Evolutionary conservation across 805 yeast genomes (phyloP).

Genomic region (Debaryomyces maramus): DNA sequence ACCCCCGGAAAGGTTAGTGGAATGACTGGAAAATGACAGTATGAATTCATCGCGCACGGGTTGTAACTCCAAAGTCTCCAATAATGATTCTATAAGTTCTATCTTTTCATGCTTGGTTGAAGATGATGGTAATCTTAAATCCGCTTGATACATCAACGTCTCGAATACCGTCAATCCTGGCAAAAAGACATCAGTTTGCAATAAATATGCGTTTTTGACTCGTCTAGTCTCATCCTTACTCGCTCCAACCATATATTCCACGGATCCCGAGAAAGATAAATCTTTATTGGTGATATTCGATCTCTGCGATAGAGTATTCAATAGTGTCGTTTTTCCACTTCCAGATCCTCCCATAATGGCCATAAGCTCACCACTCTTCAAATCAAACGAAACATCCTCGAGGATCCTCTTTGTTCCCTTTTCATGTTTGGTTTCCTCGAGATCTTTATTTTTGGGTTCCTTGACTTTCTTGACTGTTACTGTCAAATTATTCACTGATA

Average conservation of each 20-base stretch:
- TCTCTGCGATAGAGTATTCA: slow-evolving; percentile 64
- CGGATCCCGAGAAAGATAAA: slow-evolving; percentile 43
- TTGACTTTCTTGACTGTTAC: slow-evolving; percentile 15
- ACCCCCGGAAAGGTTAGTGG: slow-evolving; percentile 76
- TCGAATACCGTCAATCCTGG: slow-evolving; percentile 75
- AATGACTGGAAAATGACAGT: slow-evolving; percentile 43
- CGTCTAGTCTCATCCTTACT: slow-evolving; percentile 8
- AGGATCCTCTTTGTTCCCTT: slow-evolving; percentile 18
- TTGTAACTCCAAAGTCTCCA: slow-evolving; percentile 63
- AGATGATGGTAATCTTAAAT: slow-evolving; percentile 56
- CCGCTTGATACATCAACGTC: slow-evolving; percentile 69
- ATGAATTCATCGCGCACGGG: slow-evolving; percentile 63
- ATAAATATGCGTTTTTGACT: slow-evolving; percentile 57
- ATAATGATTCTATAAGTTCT: slow-evolving; percentile 56
- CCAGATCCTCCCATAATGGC: slow-evolving; percentile 91
- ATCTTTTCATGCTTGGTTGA: slow-evolving; percentile 44
- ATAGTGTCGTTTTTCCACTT: slow-evolving; percentile 78
- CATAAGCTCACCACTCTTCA: slow-evolving; percentile 61
- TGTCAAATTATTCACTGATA: slow-evolving; percentile 19
- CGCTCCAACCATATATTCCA: slow-evolving; percentile 27
- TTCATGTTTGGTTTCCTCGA: neutral
- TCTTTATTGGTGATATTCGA: slow-evolving; percentile 40
- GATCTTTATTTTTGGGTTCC: slow-evolving; percentile 2
- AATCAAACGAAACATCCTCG: slow-evolving; percentile 54
- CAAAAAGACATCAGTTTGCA: slow-evolving; percentile 71